Base-by-base conservation (phyloP, 2,329 filamentous ascomycete species). In the Ascomycota sp. region DNA sequence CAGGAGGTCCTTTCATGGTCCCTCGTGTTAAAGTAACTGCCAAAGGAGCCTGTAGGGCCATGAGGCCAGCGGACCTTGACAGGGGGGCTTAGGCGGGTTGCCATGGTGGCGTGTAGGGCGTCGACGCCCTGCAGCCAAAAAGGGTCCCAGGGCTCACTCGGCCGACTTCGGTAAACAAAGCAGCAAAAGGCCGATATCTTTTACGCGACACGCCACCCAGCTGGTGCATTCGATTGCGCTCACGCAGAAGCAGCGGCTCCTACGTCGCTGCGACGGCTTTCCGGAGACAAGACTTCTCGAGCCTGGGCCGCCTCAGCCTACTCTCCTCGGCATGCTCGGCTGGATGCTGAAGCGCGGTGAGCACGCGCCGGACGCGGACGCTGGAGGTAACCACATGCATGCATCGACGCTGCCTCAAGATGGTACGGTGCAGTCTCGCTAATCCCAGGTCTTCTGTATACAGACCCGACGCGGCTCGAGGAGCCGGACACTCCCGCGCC, bases 401-500 rank as follows among this genome's bases (percentile, higher is more conserved):
- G 6, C 24, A 5, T n/a, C 24, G 5, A 15, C 24, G 11, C 24
- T 6, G 11, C 13, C 10, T 17, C 2, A 5, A 21, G 6, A 5
- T 17, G 19, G 19, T 20, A 8, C 19, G 10, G 19, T 19, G 19
- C 11, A 25, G 7, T 30, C 5, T 19, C 10, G 10, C 15, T 24
- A 17, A 23, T 4, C 21, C 15, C 10, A 9, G 6, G 9, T 5
- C 9, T 22, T 12, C 12, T 26, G 17, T n/a, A 2, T 4, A 13
- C 29, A 57, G 55, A 59, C 27, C 57, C 41, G 3, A 58, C 59
- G 1, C 60, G 63, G 35, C 39, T 64, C 25, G 69, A 75, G 11
- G 56, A 57, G 21, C 69, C 70, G 24, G 70, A 75, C 39, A 76
- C 71, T 11, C 71, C 71, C 6, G 71, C 68, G 0, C 70, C 71